phyloP scores from a whole-genome alignment of 2,329 filamentous ascomycete genomes.

The Teratosphaeria zuluensis region DNA sequence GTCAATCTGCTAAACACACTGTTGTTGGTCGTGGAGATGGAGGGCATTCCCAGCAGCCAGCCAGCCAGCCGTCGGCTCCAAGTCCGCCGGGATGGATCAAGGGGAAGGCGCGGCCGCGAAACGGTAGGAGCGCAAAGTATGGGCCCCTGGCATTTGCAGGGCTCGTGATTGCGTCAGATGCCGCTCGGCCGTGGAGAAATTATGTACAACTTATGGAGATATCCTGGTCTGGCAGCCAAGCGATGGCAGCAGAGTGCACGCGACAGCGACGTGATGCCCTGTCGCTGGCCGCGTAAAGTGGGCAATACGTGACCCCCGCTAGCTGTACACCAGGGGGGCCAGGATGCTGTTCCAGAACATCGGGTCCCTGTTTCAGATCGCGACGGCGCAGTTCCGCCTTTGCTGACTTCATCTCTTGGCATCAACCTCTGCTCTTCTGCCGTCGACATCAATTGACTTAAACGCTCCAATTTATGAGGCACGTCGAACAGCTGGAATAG shows the following conservation, averaged over 20 bases:
- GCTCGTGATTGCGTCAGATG: too few relatives aligned
- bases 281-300: too few relatives aligned
- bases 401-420: not conserved
- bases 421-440: too few relatives aligned
- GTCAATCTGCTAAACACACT: constrained; percentile 8
- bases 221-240: not conserved
- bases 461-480: not conserved
- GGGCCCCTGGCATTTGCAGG: not conserved
- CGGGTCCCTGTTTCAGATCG: not conserved
- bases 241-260: too few relatives aligned
- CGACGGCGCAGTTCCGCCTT: not conserved
- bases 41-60: constrained; percentile 3
- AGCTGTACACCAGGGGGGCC: too few relatives aligned
- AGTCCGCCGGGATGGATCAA: not conserved
- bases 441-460: not conserved
- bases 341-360: not conserved
- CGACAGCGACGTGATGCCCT: not conserved
- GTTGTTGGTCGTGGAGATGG: not conserved
- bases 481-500: too few relatives aligned
- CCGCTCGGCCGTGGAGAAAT: too few relatives aligned
- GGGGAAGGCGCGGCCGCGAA: not conserved
- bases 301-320: too few relatives aligned
- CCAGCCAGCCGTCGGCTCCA: not conserved
- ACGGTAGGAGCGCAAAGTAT: not conserved
- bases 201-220: too few relatives aligned